Conservation (phyloP, 176 grass and related monocot genomes). For the Eleusine coracana region DNA sequence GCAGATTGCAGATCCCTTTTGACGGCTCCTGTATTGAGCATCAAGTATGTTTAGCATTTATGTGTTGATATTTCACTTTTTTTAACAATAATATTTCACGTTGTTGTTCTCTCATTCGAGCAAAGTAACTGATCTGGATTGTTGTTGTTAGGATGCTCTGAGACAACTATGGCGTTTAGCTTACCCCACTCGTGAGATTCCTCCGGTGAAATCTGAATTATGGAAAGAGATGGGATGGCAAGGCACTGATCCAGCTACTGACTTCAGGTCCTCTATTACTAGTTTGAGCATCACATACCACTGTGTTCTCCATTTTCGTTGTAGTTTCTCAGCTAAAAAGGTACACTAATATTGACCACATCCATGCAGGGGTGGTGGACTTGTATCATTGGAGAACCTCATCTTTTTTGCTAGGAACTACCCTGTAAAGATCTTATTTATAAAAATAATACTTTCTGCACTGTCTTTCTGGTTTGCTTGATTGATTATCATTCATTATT, state of each 20-base stretch:
- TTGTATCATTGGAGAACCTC: constrained; percentile 87
- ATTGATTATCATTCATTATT: neutral
- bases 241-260: constrained; percentile 90
- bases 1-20: constrained; percentile 82
- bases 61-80: neutral
- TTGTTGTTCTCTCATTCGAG: constrained; percentile 16
- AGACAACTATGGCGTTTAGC: constrained; percentile 88
- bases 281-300: constrained; percentile 5
- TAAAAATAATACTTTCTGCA: neutral
- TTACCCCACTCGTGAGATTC: constrained; percentile 67
- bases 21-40: constrained; percentile 80
- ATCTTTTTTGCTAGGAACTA: constrained; percentile 91
- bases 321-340: constrained; percentile 22
- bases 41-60: constrained; percentile 59
- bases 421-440: constrained; percentile 55
- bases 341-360: constrained; percentile 10
- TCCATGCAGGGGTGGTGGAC: constrained; percentile 78
- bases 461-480: constrained; percentile 1
- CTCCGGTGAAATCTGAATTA: constrained; percentile 88
- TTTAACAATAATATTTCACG: neutral
- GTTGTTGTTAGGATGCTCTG: constrained; percentile 68
- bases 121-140: constrained; percentile 22
- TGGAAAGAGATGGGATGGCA: constrained; percentile 99
- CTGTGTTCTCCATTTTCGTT: neutral
- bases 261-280: constrained; percentile 72